Evolutionary conservation across 805 yeast species (phyloP).

Genomic region (Jamesozyma lodderae): DNA sequence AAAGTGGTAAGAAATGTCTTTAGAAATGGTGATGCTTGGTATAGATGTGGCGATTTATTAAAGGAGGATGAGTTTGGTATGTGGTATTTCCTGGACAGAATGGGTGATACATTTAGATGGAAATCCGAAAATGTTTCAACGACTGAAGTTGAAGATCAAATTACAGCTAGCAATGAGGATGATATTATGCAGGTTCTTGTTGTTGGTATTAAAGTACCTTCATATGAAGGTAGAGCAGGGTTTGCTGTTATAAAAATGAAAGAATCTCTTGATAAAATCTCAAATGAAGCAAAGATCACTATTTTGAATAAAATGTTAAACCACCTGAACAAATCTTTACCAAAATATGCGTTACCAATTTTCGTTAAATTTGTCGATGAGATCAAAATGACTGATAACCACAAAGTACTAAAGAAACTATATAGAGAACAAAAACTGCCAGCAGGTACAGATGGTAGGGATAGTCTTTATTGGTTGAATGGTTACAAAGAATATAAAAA

Average conservation of each 20-base stretch:
- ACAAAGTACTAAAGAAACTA: constrained; percentile 64
- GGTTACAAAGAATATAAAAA: constrained; percentile 41
- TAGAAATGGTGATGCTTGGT: constrained; percentile 83
- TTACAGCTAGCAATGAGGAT: constrained; percentile 32
- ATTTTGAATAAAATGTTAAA: constrained; percentile 35
- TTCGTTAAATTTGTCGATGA: constrained; percentile 59
- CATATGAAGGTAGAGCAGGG: constrained; percentile 93
- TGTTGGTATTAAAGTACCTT: constrained; percentile 76
- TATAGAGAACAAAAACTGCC: constrained; percentile 65
- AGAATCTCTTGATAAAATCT: constrained; percentile 16
- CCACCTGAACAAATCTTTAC: constrained; percentile 40
- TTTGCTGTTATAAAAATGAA: constrained; percentile 64
- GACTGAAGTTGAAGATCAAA: constrained; percentile 80
- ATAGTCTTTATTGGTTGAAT: constrained; percentile 64
- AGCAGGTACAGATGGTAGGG: constrained; percentile 51
- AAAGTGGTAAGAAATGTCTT: constrained; percentile 69
- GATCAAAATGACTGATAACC: constrained; percentile 67
- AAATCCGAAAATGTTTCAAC: constrained; percentile 92
- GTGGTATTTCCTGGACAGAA: constrained; percentile 78
- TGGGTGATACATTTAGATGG: constrained; percentile 96
- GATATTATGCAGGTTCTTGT: constrained; percentile 61
- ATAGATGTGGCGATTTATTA: constrained; percentile 79
- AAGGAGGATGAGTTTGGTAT: constrained; percentile 57
- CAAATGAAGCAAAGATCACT: constrained; percentile 17
- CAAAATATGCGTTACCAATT: constrained; percentile 79